These are phyloP conservation scores for Solanum ahanhuiri DNA, from an alignment of 257 asterid species.

Conservation along the genomic window DNA sequence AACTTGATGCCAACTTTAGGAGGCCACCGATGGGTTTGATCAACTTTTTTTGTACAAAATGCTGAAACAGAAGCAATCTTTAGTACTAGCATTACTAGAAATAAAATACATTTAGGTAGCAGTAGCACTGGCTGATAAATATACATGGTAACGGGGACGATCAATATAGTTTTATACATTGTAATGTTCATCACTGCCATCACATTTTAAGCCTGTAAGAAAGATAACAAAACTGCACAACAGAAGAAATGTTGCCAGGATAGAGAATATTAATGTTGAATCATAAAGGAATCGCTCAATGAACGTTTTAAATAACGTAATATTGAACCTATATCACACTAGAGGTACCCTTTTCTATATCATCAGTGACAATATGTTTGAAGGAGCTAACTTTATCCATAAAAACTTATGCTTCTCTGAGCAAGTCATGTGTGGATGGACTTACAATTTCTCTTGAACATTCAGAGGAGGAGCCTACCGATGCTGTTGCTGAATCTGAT, in stretches of 20 bases:
- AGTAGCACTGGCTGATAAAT: background rate
- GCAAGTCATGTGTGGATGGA: background rate
- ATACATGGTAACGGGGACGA: background rate
- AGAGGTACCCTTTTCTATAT: background rate
- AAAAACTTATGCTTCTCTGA: background rate
- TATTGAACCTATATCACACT: background rate
- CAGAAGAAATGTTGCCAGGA: background rate
- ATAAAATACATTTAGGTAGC: background rate
- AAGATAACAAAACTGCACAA: background rate
- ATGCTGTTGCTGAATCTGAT: slow-evolving; percentile 28
- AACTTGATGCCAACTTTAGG: too few relatives aligned
- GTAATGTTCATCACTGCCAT: background rate
- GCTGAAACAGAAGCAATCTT: background rate
- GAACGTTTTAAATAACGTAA: background rate
- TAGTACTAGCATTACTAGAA: background rate
- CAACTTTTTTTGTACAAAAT: background rate
- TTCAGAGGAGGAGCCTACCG: background rate
- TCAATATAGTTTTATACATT: background rate
- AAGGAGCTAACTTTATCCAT: background rate
- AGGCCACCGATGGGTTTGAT: too few relatives aligned
- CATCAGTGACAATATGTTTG: background rate
- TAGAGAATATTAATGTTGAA: background rate
- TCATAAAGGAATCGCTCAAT: background rate
- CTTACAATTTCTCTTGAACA: background rate
- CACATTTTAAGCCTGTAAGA: background rate